These are phyloP conservation scores for Pyricularia sp. DNA, from an alignment of 2,329 filamentous ascomycete species.

Conservation along the genomic window DNA sequence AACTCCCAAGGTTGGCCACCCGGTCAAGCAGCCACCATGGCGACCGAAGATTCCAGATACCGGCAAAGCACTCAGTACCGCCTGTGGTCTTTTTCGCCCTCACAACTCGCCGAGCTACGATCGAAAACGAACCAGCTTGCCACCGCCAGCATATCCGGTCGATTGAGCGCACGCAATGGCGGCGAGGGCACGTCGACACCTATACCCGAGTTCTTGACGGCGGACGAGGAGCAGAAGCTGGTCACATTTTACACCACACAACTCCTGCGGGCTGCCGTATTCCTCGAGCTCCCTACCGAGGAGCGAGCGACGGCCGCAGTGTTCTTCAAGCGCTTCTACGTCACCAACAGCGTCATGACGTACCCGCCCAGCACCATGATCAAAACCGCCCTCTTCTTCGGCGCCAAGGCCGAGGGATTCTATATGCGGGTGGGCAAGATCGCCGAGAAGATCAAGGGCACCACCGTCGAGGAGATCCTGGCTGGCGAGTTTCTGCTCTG, in stretches of 20 bases:
- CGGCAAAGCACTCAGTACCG: conserved; percentile 82
- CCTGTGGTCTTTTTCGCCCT: conserved; percentile 82
- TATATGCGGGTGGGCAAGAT: conserved; percentile 60
- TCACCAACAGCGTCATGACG: conserved; percentile 92
- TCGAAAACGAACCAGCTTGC: conserved; percentile 73
- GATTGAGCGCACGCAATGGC: conserved; percentile 44
- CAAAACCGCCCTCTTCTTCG: conserved; percentile 85
- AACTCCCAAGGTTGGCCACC: background rate
- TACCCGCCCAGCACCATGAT: conserved; percentile 87
- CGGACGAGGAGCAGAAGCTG: conserved; percentile 73
- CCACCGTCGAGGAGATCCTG: conserved; percentile 71
- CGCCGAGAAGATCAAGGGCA: conserved; percentile 58
- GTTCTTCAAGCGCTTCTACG: conserved; percentile 89
- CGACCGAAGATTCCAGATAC: conserved; percentile 84
- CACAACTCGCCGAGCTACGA: conserved; percentile 62
- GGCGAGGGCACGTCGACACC: conserved; percentile 28
- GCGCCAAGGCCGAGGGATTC: conserved; percentile 82
- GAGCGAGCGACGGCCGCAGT: conserved; percentile 69
- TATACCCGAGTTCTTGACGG: conserved; percentile 68
- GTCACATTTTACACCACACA: conserved; percentile 67
- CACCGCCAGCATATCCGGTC: conserved; percentile 45
- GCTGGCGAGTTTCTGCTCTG: conserved; percentile 89
- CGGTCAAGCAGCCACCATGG: conserved; percentile 36
- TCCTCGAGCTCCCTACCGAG: conserved; percentile 40
- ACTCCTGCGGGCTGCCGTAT: conserved; percentile 45